These are phyloP conservation scores for Cutaneotrichosporon mucoides DNA, from an alignment of 1,284 basidiomycete species.

Conservation along the genomic window DNA sequence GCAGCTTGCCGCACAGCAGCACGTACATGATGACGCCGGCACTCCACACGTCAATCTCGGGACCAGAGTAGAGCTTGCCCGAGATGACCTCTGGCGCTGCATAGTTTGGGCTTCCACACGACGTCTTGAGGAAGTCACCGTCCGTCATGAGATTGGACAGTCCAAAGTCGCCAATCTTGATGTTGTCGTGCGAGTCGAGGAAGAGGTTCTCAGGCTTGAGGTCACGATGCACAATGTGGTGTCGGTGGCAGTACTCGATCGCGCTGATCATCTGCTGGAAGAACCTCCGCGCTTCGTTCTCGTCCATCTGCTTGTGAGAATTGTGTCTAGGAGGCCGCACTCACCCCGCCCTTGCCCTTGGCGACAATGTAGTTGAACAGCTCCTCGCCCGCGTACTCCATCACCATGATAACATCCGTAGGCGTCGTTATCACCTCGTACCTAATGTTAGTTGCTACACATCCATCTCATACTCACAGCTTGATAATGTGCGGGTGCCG, in stretches of 20 bases:
- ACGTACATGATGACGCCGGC: constrained; percentile 94
- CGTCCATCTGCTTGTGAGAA: constrained; percentile 62
- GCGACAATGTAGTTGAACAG: constrained; percentile 93
- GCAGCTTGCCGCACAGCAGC: constrained; percentile 84
- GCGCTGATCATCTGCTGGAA: constrained; percentile 96
- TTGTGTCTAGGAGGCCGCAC: constrained; percentile 2
- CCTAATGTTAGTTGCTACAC: constrained; percentile 50
- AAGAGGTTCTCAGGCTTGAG: constrained; percentile 84
- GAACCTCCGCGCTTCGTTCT: constrained; percentile 77
- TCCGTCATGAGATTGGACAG: constrained; percentile 90
- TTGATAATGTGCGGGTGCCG: constrained; percentile 95
- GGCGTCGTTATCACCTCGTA: constrained; percentile 93
- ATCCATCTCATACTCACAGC: constrained; percentile 57
- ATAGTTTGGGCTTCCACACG: constrained; percentile 93
- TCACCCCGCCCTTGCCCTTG: constrained; percentile 58
- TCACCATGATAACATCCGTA: constrained; percentile 91
- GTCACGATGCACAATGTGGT: constrained; percentile 94
- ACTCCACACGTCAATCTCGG: constrained; percentile 97
- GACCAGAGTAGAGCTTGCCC: constrained; percentile 86
- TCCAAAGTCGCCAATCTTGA: constrained; percentile 96
- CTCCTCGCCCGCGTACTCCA: constrained; percentile 88
- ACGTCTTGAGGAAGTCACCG: constrained; percentile 90
- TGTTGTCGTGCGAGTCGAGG: constrained; percentile 54
- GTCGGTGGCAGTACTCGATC: constrained; percentile 88
- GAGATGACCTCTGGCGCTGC: constrained; percentile 93